Evolutionary conservation across 2,329 filamentous ascomycete species (phyloP), one percentile per base, ranked within the genome.

Genomic region (Neofusicoccum laricinum): DNA sequence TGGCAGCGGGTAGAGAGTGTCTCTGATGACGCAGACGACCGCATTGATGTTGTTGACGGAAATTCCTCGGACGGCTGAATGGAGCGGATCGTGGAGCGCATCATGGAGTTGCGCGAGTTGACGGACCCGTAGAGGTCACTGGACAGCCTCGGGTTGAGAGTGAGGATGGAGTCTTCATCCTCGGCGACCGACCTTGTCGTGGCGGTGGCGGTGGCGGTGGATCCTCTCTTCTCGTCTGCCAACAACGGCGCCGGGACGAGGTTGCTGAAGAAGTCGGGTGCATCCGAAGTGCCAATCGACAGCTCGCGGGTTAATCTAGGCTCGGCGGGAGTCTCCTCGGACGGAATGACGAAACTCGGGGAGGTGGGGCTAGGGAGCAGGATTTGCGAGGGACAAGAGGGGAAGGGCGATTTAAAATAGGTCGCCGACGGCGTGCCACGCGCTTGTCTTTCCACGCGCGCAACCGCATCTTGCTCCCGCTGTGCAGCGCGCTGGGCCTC

Each of bases 21-120:
- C 43, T 64, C 62, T 15, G 62, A 64, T 10, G 62, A 64, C 17
- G 62, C 62, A 14, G 62, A 64, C n/a, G 62, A 64, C 32, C 62
- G 49, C 19, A 30, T 38, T 14, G 61, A 63, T n/a, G 61, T 53
- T 12, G 41, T 19, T 45, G 55, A 36, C 17, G 15, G 25, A 14
- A 17, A 46, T 15, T 55, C 61, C 38, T 63, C 61, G 15, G 49
- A 53, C 11, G 61, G 48, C 41, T 55, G 48, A 5, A 63, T 59
- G 15, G 55, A 59, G 4, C 55, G 55, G 25, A 59, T 45, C 25
- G 55, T 59, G 41, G 55, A 59, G 15, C 30, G 55, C 55, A 61
- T 61, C 46, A 48, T 48, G 14, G 58, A 61, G 17, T 30, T 43
- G 45, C 45, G 46, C 41, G 58, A 61, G 30, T 61, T 50, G 46